Evolutionary conservation across 164 flowering plant genomes (phyloP), one percentile per base, ranked within the genome.

Genomic region (Magnolia officinalis): DNA sequence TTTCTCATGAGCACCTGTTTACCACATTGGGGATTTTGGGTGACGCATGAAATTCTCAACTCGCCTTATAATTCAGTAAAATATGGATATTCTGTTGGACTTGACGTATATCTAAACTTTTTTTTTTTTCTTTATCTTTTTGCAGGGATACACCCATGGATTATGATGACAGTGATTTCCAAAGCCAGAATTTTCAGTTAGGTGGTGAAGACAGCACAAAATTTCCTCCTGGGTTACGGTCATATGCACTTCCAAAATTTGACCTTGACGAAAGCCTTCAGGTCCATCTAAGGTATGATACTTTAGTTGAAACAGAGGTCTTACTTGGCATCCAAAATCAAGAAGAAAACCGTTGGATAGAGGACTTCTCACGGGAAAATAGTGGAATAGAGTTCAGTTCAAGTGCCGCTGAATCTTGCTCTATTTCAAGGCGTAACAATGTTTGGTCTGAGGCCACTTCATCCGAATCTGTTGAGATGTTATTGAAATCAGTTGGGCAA

Each of bases 401-500:
- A 23, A 79, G 86, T 85, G 91, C 89, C 18, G 83, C 91, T 59
- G 94, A 89, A 72, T 87, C 95, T 78, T 92, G 95, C 82, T 87
- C 96, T 68, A 87, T 95, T 79, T 86, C 89, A 51, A 90, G 99
- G 80, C 86, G 79, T 75, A 87, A 84, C 77, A 90, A 94, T 94
- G 98, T 94, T 71, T 95, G 99, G 98, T 95, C 96, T 51, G 99
- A 93, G 88, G 99, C 96, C 73, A 86, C 98, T 59, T 96, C 98
- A 73, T 88, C 92, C 55, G 99, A 96, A 86, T 92, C 98, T 80
- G 99, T 96, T 83, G 98, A 96, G 85, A 91, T 96, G 98, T 80
- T 96, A 74, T 78, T 96, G 84, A 96, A 96, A 75, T 90, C 98
- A 65, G 96, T 93, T 82, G 94, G 98, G 26, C 96, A 96, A 87